Base-by-base conservation (phyloP, 2,329 filamentous ascomycete species). In the Penicillium verrucosum region DNA sequence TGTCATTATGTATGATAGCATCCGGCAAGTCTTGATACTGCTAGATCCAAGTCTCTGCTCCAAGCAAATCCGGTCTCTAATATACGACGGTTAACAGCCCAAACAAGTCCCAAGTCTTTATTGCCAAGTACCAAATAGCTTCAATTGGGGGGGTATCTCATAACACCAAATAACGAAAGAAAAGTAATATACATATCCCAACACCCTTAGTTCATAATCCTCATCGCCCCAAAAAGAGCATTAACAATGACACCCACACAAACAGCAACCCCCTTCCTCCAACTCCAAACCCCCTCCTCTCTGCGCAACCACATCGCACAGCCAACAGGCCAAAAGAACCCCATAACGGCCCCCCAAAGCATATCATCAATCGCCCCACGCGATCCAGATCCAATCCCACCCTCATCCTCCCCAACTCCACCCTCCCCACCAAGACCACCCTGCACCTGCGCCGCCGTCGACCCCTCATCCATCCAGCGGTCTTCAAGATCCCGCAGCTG, bases 281-380 rank as follows among this genome's bases (percentile, higher is more conserved):
- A 85, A 59, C 87, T 89, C 85, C 92, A 96, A 58, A 97, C 86
- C 0, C 90, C 92, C 56, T 94, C 89, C 73, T 96, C 90, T 58
- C 92, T 82, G 62, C 93, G 82, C 48, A 95, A 78, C 91, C 92
- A 97, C 51, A 88, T 86, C 55, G 93, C 78, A 67, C 90, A 92
- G 0, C 90, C 93, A 10, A 97, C 75, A 4, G 94, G 94, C 85
- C 93, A 97, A 72, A 99, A 89, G 79, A 97, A 99, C 0, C 94
- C 94, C 67, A 94, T 89, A 57, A 95, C 78, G 73, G 94, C 90
- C 5, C 92, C 94, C 76, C 88, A 89, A 57, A 97, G 81, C 78
- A 97, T 85, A 68, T 95, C 88, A 68, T 97, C 93, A 43, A 96
- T 78, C 11, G 89, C 82, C 0, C 84, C 86, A 45, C 65, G 61